phyloP scores from a whole-genome alignment of 148 eudicot genomes.

The Persicaria tinctoria region DNA sequence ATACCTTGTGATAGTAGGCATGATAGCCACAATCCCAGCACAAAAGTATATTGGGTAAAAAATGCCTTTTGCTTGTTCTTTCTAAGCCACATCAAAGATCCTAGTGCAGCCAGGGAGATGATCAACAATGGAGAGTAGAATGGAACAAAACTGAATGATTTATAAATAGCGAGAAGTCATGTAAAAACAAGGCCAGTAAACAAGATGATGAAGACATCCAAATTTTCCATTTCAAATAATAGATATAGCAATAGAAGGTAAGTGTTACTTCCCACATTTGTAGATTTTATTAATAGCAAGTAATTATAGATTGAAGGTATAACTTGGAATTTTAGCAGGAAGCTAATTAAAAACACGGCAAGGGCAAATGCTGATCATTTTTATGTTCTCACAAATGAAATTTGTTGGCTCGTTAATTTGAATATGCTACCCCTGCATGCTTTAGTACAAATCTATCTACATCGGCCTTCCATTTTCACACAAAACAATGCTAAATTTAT shows the following conservation, averaged over 20 bases:
- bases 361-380: conserved; percentile 2
- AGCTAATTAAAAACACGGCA: not conserved
- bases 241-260: not conserved
- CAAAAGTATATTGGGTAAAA: conserved; percentile 80
- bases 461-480: too few species aligned
- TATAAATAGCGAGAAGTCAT: not conserved
- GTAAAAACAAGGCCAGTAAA: not conserved
- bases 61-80: conserved; percentile 88
- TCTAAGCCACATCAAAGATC: conserved; percentile 97
- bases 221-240: not conserved
- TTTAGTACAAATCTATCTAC: too few species aligned
- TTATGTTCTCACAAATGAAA: not conserved
- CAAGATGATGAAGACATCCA: not conserved
- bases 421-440: too few species aligned
- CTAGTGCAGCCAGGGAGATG: conserved; percentile 87
- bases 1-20: conserved; percentile 93
- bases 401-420: not conserved
- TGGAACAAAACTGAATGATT: conserved; percentile 12
- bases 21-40: conserved; percentile 85
- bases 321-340: not conserved
- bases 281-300: not conserved
- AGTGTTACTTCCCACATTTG: not conserved
- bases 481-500: not conserved
- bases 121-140: conserved; percentile 50
- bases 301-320: too few species aligned